phyloP scores from a whole-genome alignment of 169 alveolate genomes.

The Cryptosporidium baileyi region DNA sequence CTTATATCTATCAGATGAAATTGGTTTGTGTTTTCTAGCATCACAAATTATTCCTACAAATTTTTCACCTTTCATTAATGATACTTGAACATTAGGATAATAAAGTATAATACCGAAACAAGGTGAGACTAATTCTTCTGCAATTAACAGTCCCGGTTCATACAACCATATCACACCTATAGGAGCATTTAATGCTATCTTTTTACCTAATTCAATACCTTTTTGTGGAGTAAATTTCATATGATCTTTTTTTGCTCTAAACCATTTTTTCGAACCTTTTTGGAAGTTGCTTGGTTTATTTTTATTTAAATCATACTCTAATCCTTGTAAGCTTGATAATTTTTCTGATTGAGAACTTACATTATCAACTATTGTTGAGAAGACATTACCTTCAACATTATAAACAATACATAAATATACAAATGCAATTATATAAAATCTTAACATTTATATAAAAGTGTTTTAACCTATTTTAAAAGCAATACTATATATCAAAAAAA shows the following conservation, averaged over 20 bases:
- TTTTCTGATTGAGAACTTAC: not conserved
- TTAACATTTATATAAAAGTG: too few species aligned
- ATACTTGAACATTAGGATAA: slow-evolving; percentile 60
- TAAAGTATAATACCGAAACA: slow-evolving; percentile 53
- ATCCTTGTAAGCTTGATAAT: not conserved
- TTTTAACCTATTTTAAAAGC: too few species aligned
- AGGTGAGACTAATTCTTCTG: slow-evolving; percentile 62
- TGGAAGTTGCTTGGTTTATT: slow-evolving; percentile 11
- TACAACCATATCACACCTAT: slow-evolving; percentile 62
- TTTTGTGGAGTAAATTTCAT: slow-evolving; percentile 68
- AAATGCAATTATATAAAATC: not conserved
- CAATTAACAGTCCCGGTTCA: slow-evolving; percentile 62
- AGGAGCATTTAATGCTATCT: slow-evolving; percentile 45
- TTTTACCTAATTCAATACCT: slow-evolving; percentile 43
- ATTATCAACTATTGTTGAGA: slow-evolving; percentile 40
- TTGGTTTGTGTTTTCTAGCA: slow-evolving; percentile 65
- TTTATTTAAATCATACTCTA: not conserved
- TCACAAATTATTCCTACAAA: slow-evolving; percentile 56
- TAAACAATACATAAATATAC: not conserved
- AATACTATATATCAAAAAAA: too few species aligned
- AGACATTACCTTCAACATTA: slow-evolving; percentile 1
- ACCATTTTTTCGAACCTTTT: slow-evolving; percentile 54
- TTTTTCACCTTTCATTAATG: slow-evolving; percentile 56
- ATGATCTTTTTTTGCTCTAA: slow-evolving; percentile 28
- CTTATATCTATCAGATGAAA: slow-evolving; percentile 34